Conservation (phyloP, 176 grass and related monocot genomes). For the Aegilops longissima region DNA sequence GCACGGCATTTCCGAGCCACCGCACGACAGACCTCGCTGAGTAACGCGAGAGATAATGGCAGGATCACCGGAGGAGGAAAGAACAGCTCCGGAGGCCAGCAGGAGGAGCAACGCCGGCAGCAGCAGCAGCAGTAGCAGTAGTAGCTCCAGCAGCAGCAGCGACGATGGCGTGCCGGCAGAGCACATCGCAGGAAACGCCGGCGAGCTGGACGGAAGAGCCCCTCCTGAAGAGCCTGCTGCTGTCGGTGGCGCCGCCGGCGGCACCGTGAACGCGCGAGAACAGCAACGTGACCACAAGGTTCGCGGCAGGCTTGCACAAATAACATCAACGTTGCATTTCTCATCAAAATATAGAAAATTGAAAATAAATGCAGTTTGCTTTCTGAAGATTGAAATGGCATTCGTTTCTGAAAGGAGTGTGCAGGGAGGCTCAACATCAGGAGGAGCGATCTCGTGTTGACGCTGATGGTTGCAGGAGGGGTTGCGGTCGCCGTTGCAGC, state of each 20-base stretch:
- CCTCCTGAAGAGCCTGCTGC: background rate
- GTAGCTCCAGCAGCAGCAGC: too few species aligned
- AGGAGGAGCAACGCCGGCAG: background rate
- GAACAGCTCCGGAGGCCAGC: background rate
- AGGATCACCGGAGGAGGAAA: background rate
- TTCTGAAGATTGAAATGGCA: background rate
- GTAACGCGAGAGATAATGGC: background rate
- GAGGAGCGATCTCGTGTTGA: background rate
- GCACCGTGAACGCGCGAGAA: background rate
- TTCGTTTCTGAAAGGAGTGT: background rate
- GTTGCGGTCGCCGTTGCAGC: background rate
- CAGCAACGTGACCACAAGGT: background rate
- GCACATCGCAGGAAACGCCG: background rate
- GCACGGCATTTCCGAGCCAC: background rate
- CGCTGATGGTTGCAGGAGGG: background rate
- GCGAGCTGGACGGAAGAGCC: background rate
- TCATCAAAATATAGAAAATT: too few species aligned
- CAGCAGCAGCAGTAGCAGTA: too few species aligned
- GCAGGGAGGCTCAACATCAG: background rate
- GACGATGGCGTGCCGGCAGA: too few species aligned
- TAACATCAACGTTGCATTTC: background rate
- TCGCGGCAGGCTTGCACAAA: background rate
- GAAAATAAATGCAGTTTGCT: background rate
- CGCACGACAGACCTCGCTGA: background rate
- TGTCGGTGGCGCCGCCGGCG: background rate